Evolutionary conservation across 176 grass and related monocot genomes (phyloP).

Genomic region (Elymus sibiricus): DNA sequence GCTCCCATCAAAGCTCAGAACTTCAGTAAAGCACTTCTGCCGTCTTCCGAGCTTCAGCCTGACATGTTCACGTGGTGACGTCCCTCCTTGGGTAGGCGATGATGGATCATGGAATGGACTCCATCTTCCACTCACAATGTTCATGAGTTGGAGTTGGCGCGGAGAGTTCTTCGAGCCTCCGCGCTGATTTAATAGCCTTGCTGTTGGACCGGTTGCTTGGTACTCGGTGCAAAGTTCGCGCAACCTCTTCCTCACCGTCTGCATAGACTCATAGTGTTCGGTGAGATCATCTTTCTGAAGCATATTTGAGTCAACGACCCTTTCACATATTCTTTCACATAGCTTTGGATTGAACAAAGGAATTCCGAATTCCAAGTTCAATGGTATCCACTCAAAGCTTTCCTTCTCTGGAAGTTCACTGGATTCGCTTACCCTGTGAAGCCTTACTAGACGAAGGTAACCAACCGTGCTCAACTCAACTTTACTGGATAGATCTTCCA

Average conservation of each 20-base stretch:
- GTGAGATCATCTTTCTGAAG: conserved; percentile 61
- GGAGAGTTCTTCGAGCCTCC: conserved; percentile 47
- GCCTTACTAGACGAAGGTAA: conserved; percentile 77
- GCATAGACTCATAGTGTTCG: conserved; percentile 74
- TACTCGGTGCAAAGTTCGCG: conserved; percentile 82
- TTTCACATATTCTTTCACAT: conserved; percentile 79
- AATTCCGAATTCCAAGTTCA: conserved; percentile 84
- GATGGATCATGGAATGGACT: conserved; percentile 52
- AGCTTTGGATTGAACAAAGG: conserved; percentile 88
- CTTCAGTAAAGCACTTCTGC: conserved; percentile 65
- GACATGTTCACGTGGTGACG: conserved; percentile 35
- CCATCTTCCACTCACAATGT: conserved; percentile 78
- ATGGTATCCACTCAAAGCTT: conserved; percentile 77
- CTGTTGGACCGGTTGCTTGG: conserved; percentile 74
- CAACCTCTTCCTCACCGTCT: conserved; percentile 69
- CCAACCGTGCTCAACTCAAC: conserved; percentile 63
- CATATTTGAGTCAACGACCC: conserved; percentile 54
- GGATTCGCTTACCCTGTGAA: conserved; percentile 49
- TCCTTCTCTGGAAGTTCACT: conserved; percentile 14
- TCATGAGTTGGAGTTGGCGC: conserved; percentile 56
- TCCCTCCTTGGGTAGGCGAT: conserved; percentile 28
- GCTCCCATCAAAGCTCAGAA: conserved; percentile 86
- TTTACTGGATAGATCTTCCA: conserved; percentile 53
- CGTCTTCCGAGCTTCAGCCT: conserved; percentile 51
- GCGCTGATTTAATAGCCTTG: conserved; percentile 63